These are phyloP conservation scores for Spergularia azorica DNA, from an alignment of 179 eudicot genomes.

Conservation along the genomic window DNA sequence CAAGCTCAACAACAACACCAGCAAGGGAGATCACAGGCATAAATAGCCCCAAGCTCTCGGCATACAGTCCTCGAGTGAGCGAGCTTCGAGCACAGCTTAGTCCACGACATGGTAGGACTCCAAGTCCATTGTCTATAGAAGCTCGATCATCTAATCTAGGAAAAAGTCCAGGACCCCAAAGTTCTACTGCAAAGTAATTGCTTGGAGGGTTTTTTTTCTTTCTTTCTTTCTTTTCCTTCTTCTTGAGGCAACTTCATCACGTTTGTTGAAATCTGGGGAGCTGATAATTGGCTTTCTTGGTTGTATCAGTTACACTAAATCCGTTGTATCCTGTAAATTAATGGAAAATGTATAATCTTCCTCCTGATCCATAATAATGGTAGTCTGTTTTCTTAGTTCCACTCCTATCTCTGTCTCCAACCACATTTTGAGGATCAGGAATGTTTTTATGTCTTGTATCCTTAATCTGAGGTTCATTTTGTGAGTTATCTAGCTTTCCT, in stretches of 20 bases:
- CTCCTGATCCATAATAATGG: not conserved
- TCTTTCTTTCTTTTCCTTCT: not conserved
- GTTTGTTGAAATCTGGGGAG: constrained; percentile 18
- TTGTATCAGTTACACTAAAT: constrained; percentile 15
- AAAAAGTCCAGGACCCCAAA: constrained; percentile 44
- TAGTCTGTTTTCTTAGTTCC: constrained; percentile 15
- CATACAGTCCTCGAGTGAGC: constrained; percentile 62
- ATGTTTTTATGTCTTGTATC: not conserved
- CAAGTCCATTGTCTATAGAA: constrained; percentile 55
- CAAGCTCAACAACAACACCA: constrained; percentile 74
- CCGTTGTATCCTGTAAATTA: constrained; percentile 20
- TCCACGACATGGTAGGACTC: constrained; percentile 40
- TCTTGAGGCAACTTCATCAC: constrained; percentile 3
- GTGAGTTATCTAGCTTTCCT: constrained; percentile 17
- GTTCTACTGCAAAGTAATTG: constrained; percentile 26
- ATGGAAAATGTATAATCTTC: constrained; percentile 28
- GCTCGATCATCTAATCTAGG: constrained; percentile 55
- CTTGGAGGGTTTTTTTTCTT: constrained; percentile 1
- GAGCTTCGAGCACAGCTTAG: constrained; percentile 51
- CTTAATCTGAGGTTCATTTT: constrained; percentile 1
- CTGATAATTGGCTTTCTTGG: constrained; percentile 14
- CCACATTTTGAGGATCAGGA: not conserved
- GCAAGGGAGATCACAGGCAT: constrained; percentile 37
- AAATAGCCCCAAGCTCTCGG: constrained; percentile 50
- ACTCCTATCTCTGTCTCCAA: not conserved